Evolutionary conservation across 1,139 yeast genomes (phyloP).

Genomic region (Lodderomyces jiufengensis): DNA sequence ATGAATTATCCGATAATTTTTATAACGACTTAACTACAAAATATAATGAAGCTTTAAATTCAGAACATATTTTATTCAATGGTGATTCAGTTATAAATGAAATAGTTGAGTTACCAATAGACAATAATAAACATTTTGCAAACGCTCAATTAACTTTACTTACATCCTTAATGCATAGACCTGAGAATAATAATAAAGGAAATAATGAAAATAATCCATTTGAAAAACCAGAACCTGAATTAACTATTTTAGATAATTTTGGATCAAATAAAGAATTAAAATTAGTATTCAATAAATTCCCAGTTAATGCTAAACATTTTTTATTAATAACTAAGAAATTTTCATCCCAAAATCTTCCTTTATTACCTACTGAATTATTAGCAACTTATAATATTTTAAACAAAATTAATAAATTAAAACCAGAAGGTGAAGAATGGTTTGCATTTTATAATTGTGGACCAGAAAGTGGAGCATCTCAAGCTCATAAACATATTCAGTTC

Average conservation of each 20-base stretch:
- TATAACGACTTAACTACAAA: slow-evolving; percentile 19
- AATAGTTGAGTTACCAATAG: slow-evolving; percentile 17
- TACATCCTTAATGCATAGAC: slow-evolving; percentile 51
- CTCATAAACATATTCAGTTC: slow-evolving; percentile 89
- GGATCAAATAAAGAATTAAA: slow-evolving; percentile 50
- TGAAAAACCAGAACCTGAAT: slow-evolving; percentile 70
- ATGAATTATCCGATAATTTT: slow-evolving; percentile 26
- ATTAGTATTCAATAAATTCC: slow-evolving; percentile 79
- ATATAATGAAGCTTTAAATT: slow-evolving; percentile 26
- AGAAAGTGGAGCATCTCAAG: slow-evolving; percentile 87
- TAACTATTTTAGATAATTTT: slow-evolving; percentile 56
- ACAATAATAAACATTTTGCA: slow-evolving; percentile 17
- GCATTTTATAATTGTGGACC: slow-evolving; percentile 89
- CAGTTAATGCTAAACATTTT: slow-evolving; percentile 76
- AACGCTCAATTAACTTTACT: slow-evolving; percentile 28
- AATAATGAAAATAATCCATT: slow-evolving; percentile 61
- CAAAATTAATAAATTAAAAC: slow-evolving; percentile 18
- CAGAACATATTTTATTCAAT: slow-evolving; percentile 26
- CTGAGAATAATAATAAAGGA: slow-evolving; percentile 35
- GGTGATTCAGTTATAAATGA: slow-evolving; percentile 28
- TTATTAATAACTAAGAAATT: slow-evolving; percentile 72
- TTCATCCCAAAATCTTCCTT: slow-evolving; percentile 67
- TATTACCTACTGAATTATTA: slow-evolving; percentile 63
- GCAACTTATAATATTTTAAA: slow-evolving; percentile 53
- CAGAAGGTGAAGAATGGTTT: slow-evolving; percentile 39